These are phyloP conservation scores for Hyphodiscus hymeniophilus DNA, from an alignment of 495 filamentous ascomycete species.

Conservation along the genomic window DNA sequence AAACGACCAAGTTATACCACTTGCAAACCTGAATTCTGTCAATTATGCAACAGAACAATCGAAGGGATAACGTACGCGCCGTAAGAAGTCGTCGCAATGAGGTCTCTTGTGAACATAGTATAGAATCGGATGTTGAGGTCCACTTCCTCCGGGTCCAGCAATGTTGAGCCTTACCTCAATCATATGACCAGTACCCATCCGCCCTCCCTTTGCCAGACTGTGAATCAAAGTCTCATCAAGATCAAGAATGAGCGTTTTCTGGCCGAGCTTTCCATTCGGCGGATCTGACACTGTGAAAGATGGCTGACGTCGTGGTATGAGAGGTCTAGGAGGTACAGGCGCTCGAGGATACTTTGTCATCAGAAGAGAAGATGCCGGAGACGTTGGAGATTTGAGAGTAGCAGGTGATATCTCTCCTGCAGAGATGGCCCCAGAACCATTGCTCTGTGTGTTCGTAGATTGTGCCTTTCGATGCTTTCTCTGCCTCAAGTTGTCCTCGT, in stretches of 20 bases:
- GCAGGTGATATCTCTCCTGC: slow-evolving; percentile 31
- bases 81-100: slow-evolving; percentile 92
- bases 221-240: slow-evolving; percentile 97
- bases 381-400: slow-evolving; percentile 82
- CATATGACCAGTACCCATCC: slow-evolving; percentile 97
- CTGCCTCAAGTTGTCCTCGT: slow-evolving; percentile 62
- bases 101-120: slow-evolving; percentile 99
- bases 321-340: slow-evolving; percentile 77
- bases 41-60: background rate
- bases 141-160: slow-evolving; percentile 54
- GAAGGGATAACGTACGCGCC: slow-evolving; percentile 50
- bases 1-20: slow-evolving; percentile 97
- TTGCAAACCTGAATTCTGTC: slow-evolving; percentile 56
- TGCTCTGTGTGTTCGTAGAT: slow-evolving; percentile 29
- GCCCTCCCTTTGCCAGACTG: slow-evolving; percentile 90
- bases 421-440: slow-evolving; percentile 22
- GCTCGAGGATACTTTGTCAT: slow-evolving; percentile 84
- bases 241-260: slow-evolving; percentile 93
- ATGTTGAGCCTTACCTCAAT: slow-evolving; percentile 88
- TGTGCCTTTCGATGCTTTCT: slow-evolving; percentile 50
- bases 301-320: slow-evolving; percentile 78
- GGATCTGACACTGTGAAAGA: slow-evolving; percentile 54
- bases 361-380: slow-evolving; percentile 57
- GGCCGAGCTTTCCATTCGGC: slow-evolving; percentile 38
- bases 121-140: slow-evolving; percentile 88